phyloP scores from a whole-genome alignment of 23 red algal species.

The Chondrus crispus region DNA sequence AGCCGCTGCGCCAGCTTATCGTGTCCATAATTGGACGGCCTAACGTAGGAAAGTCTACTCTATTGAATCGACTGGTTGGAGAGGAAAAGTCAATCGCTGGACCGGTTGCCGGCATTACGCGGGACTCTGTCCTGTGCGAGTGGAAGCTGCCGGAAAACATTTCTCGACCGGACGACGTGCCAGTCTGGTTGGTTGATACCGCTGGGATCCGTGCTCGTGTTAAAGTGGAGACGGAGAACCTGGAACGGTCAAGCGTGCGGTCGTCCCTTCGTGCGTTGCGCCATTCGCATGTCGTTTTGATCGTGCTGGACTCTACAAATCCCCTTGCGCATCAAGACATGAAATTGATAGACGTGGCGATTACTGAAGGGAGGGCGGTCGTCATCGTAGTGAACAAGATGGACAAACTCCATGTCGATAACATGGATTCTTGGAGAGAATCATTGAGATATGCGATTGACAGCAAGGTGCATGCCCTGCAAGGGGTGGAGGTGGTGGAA shows the following conservation, averaged over 20 bases:
- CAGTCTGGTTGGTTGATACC: conserved; percentile 81
- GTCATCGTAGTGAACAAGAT: conserved; percentile 79
- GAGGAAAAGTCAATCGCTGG: conserved; percentile 78
- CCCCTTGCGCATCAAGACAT: conserved; percentile 46
- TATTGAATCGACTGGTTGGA: conserved; percentile 75
- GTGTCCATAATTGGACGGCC: conserved; percentile 89
- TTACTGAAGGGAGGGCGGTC: conserved; percentile 52
- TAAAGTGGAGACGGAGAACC: conserved; percentile 9
- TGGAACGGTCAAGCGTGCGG: conserved; percentile 58
- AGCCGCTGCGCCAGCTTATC: conserved; percentile 31
- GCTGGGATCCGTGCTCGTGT: conserved; percentile 69
- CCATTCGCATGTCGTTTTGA: conserved; percentile 68
- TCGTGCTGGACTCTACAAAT: conserved; percentile 65
- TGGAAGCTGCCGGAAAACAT: conserved; percentile 27
- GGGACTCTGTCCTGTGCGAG: conserved; percentile 77
- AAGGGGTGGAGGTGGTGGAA: conserved; percentile 54
- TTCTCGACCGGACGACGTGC: neutral
- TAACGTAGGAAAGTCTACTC: conserved; percentile 96
- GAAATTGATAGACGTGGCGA: conserved; percentile 35
- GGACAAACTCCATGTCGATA: neutral
- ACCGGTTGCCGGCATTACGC: conserved; percentile 82
- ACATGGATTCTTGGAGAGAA: neutral
- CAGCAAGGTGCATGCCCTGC: conserved; percentile 24
- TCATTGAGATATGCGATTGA: conserved; percentile 19
- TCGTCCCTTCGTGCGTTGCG: conserved; percentile 47